Percentiles rank a stretch among this genome's conserved stretches.
phyloP scores from a whole-genome alignment of 331 rosid species.

The Spiraea crenata region DNA sequence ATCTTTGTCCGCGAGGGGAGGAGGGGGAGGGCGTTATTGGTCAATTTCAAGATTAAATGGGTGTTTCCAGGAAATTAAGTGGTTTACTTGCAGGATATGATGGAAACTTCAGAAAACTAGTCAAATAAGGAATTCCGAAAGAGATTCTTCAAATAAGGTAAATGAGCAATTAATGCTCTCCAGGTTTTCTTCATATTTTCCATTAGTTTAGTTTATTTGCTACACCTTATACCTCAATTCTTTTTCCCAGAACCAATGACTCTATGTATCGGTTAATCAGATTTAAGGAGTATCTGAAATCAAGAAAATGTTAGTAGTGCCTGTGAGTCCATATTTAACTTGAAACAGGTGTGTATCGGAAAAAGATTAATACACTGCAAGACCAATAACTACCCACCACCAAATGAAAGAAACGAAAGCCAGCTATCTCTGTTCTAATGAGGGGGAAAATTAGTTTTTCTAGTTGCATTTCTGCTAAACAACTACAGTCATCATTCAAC shows the following conservation, averaged over 20 bases:
- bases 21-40: too few species aligned
- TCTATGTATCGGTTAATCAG: background rate
- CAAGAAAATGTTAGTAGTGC: background rate
- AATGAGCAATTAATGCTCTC: background rate
- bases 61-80: too few species aligned
- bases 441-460: background rate
- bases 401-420: conserved; percentile 1
- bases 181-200: conserved; percentile 1
- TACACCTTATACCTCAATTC: background rate
- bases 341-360: background rate
- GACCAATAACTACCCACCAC: background rate
- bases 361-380: background rate
- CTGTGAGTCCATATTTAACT: background rate
- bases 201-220: too few species aligned
- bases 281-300: background rate
- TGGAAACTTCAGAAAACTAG: background rate
- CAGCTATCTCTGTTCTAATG: background rate
- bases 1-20: too few species aligned
- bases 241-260: background rate
- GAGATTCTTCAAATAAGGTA: background rate
- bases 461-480: background rate
- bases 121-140: background rate
- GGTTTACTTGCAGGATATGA: conserved; percentile 8
- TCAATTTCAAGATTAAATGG: conserved; percentile 1
- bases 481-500: background rate